Evolutionary conservation across 2,329 filamentous ascomycete genomes (phyloP).

Genomic region (Cladophialophora bantiana): DNA sequence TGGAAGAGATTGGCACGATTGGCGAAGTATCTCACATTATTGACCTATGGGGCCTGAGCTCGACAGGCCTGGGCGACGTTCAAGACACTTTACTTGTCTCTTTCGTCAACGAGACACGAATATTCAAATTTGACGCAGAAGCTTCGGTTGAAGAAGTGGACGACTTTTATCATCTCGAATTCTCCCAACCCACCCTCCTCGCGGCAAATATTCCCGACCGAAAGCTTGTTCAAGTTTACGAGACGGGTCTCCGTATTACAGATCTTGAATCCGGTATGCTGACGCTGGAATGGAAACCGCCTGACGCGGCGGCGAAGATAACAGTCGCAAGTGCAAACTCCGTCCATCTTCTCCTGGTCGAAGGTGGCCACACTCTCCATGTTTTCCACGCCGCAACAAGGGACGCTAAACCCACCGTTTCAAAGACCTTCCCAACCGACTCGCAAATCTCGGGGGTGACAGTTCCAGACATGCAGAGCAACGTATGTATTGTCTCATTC

Average conservation of each 20-base stretch:
- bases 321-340: conserved; percentile 80
- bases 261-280: conserved; percentile 56
- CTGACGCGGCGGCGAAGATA: conserved; percentile 60
- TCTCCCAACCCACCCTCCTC: conserved; percentile 76
- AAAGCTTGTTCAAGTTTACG: conserved; percentile 78
- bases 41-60: conserved; percentile 73
- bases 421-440: conserved; percentile 67
- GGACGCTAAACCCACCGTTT: conserved; percentile 63
- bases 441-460: conserved; percentile 88
- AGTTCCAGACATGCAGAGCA: conserved; percentile 67
- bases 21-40: conserved; percentile 78
- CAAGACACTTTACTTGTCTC: conserved; percentile 78
- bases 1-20: conserved; percentile 84
- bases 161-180: conserved; percentile 71
- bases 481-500: conserved; percentile 81
- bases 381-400: conserved; percentile 64
- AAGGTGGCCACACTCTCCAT: conserved; percentile 75
- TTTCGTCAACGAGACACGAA: conserved; percentile 80
- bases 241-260: conserved; percentile 66
- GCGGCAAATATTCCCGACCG: conserved; percentile 69
- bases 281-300: conserved; percentile 56
- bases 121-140: conserved; percentile 76
- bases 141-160: conserved; percentile 88
- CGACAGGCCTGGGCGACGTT: conserved; percentile 57
- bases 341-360: conserved; percentile 72